phyloP scores from a whole-genome alignment of 2,329 filamentous ascomycete genomes.

The Cladosporium halotolerans region DNA sequence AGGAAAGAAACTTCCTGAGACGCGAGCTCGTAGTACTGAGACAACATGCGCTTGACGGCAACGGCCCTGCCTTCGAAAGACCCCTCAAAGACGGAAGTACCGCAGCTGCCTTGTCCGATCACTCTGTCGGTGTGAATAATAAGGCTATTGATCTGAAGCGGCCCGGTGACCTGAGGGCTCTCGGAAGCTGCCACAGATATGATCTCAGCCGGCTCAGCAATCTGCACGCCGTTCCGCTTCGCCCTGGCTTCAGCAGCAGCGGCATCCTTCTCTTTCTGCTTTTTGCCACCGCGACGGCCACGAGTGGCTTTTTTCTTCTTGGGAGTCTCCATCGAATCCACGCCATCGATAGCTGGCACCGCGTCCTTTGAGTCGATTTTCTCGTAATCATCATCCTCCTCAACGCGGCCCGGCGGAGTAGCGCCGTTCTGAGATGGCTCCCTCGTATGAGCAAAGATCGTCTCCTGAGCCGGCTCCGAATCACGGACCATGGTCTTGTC shows the following conservation, averaged over 20 bases:
- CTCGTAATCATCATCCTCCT: conserved; percentile 14
- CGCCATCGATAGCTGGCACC: conserved; percentile 19
- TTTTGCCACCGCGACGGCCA: conserved; percentile 42
- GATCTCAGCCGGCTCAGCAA: conserved; percentile 31
- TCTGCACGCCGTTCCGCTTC: conserved; percentile 35
- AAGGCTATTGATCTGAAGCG: conserved; percentile 55
- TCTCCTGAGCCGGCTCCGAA: conserved; percentile 31
- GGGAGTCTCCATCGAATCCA: conserved; percentile 25
- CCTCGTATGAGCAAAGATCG: conserved; percentile 18
- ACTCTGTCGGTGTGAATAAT: conserved; percentile 55
- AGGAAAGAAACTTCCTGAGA: conserved; percentile 87
- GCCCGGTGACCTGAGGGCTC: conserved; percentile 38
- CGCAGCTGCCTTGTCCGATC: conserved; percentile 77
- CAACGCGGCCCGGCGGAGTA: neutral
- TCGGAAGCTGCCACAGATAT: conserved; percentile 40
- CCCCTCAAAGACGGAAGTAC: conserved; percentile 94
- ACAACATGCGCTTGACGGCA: conserved; percentile 93
- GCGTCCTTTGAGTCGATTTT: conserved; percentile 12
- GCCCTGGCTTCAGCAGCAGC: conserved; percentile 31
- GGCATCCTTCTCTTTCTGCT: conserved; percentile 33
- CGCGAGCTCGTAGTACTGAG: conserved; percentile 92
- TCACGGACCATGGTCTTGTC: conserved; percentile 22
- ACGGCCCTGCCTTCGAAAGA: conserved; percentile 85
- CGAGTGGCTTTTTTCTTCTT: conserved; percentile 47
- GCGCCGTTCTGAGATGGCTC: neutral